phyloP scores from a whole-genome alignment of 176 grass and related monocot species.

The Microstegium vimineum region DNA sequence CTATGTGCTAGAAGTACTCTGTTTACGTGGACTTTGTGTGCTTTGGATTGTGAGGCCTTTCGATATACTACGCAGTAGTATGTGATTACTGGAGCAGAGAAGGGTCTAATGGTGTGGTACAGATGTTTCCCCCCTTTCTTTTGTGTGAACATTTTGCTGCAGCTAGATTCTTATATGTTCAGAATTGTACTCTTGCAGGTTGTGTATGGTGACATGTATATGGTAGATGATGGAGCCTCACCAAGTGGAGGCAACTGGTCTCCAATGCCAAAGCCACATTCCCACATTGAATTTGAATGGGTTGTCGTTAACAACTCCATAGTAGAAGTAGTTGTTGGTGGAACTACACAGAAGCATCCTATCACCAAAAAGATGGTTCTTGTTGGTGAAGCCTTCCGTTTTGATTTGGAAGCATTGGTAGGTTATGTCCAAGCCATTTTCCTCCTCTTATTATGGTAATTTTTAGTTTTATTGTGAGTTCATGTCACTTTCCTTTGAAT shows the following conservation, averaged over 20 bases:
- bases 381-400: conserved; percentile 73
- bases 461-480: background rate
- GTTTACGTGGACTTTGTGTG: no score
- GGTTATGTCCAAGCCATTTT: background rate
- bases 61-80: no score
- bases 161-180: background rate
- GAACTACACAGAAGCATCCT: conserved; percentile 81
- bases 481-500: background rate
- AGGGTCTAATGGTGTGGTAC: no score
- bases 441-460: background rate
- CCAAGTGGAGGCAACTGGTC: conserved; percentile 56
- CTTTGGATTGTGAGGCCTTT: no score
- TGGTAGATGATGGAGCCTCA: conserved; percentile 56
- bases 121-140: no score
- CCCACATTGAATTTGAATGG: conserved; percentile 85
- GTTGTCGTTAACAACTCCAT: conserved; percentile 64
- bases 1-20: no score
- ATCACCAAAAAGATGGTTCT: conserved; percentile 88
- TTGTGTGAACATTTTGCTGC: background rate
- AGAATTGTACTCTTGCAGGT: conserved; percentile 41
- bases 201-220: conserved; percentile 72
- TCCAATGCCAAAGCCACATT: conserved; percentile 78
- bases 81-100: no score
- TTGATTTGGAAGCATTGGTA: conserved; percentile 71
- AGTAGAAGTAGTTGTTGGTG: conserved; percentile 63